Percentiles rank a stretch among this genome's conserved stretches.
Evolutionary conservation across 192 early-diverging fungal species (phyloP).

Genomic region (Rhizophagus clarus): DNA sequence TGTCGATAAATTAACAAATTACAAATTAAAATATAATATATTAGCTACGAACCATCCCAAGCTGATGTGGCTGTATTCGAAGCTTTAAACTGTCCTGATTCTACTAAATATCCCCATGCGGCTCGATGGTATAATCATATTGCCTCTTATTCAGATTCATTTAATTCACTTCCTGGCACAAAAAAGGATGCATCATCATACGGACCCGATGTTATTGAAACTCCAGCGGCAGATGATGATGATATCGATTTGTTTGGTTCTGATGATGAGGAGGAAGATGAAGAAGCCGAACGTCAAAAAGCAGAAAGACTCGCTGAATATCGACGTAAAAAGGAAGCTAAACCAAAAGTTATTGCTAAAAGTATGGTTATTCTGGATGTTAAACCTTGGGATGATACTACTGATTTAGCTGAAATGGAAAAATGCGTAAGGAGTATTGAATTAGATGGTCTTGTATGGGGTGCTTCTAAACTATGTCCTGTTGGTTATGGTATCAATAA

Average conservation of each 20-base stretch:
- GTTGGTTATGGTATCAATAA: constrained; percentile 97
- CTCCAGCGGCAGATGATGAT: constrained; percentile 71
- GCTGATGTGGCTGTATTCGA: constrained; percentile 90
- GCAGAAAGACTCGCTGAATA: constrained; percentile 89
- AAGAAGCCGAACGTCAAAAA: constrained; percentile 86
- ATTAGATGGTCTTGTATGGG: constrained; percentile 93
- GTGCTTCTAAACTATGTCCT: constrained; percentile 73
- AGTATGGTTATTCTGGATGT: constrained; percentile 90
- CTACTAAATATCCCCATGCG: constrained; percentile 79
- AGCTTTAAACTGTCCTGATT: constrained; percentile 66
- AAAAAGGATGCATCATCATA: constrained; percentile 24
- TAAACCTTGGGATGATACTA: constrained; percentile 99
- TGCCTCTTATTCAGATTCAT: constrained; percentile 41
- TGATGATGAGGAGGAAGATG: constrained; percentile 92
- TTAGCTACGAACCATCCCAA: constrained; percentile 72
- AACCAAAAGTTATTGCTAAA: constrained; percentile 88
- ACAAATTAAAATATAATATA: not conserved
- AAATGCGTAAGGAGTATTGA: constrained; percentile 68
- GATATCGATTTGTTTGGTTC: constrained; percentile 96
- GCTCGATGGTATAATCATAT: constrained; percentile 98
- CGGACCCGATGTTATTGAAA: constrained; percentile 62
- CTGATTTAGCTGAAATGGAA: constrained; percentile 80
- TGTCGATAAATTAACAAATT: not conserved
- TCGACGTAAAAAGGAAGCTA: constrained; percentile 87
- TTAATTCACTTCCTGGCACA: not conserved